These are phyloP conservation scores for Yamadazyma phyllophila DNA, from an alignment of 805 yeast genomes.

Conservation along the genomic window DNA sequence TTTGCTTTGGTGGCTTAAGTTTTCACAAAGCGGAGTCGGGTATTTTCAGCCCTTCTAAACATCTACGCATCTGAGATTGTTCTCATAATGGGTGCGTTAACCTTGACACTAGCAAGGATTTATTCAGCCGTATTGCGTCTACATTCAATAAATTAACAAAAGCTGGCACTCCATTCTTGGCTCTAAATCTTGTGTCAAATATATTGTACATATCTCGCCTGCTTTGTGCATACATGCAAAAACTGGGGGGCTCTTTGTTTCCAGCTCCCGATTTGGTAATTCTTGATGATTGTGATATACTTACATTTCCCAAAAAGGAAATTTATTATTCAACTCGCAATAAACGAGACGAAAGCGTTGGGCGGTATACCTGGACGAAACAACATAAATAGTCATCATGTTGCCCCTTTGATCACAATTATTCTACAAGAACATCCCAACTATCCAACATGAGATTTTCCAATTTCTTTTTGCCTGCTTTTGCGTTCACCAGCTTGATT, in stretches of 20 bases:
- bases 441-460: conserved; percentile 3
- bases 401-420: not conserved
- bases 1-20: not conserved
- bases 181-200: not conserved
- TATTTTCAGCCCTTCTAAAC: not conserved
- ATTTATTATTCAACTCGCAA: not conserved
- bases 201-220: not conserved
- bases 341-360: no score
- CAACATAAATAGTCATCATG: conserved; percentile 3
- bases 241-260: conserved; percentile 8
- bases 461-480: conserved; percentile 1
- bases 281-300: not conserved
- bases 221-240: not conserved
- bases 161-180: not conserved
- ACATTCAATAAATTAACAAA: no score
- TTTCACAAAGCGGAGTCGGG: not conserved
- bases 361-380: not conserved
- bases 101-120: not conserved
- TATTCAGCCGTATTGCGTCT: no score
- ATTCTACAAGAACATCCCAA: not conserved
- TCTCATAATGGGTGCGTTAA: not conserved
- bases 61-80: not conserved
- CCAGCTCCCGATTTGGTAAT: conserved; percentile 1
- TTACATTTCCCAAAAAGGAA: conserved; percentile 5
- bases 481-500: not conserved